Evolutionary conservation across 768 basidiomycete species (phyloP).

Genomic region (Amyloporia xantha): DNA sequence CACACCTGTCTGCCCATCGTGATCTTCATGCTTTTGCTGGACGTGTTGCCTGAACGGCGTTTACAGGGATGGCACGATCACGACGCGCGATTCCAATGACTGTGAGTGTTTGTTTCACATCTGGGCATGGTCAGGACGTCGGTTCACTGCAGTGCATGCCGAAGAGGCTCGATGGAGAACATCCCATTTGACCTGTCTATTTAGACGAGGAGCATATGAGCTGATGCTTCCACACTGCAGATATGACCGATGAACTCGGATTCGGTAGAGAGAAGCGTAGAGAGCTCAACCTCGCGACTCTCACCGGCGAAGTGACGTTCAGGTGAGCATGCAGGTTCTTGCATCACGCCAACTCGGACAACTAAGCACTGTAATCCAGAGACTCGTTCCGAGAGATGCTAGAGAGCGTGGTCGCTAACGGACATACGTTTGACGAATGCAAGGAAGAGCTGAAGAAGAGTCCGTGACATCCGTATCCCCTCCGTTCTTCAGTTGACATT

Average conservation of each 20-base stretch:
- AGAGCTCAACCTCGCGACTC: conserved; percentile 64
- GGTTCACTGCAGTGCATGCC: too few species aligned
- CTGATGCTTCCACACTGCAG: conserved; percentile 30
- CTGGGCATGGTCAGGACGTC: background rate
- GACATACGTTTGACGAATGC: conserved; percentile 82
- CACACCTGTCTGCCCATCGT: conserved; percentile 3
- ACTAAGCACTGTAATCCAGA: conserved; percentile 38
- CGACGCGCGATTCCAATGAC: conserved; percentile 88
- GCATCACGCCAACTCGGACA: background rate
- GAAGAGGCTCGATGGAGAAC: too few species aligned
- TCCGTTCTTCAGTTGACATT: background rate
- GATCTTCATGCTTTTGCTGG: background rate
- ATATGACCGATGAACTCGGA: conserved; percentile 86
- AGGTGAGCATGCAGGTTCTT: conserved; percentile 33
- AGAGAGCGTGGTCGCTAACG: conserved; percentile 64
- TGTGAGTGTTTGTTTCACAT: conserved; percentile 39
- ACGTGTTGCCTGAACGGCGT: background rate
- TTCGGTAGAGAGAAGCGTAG: conserved; percentile 73
- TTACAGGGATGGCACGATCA: conserved; percentile 87
- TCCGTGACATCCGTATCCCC: conserved; percentile 28
- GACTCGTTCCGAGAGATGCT: conserved; percentile 89
- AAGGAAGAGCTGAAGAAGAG: conserved; percentile 67
- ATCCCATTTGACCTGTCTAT: background rate
- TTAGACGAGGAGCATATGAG: background rate
- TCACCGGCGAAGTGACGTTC: conserved; percentile 64